These are phyloP conservation scores for Lipomyces yamadae DNA, from an alignment of 805 yeast species.

Conservation along the genomic window DNA sequence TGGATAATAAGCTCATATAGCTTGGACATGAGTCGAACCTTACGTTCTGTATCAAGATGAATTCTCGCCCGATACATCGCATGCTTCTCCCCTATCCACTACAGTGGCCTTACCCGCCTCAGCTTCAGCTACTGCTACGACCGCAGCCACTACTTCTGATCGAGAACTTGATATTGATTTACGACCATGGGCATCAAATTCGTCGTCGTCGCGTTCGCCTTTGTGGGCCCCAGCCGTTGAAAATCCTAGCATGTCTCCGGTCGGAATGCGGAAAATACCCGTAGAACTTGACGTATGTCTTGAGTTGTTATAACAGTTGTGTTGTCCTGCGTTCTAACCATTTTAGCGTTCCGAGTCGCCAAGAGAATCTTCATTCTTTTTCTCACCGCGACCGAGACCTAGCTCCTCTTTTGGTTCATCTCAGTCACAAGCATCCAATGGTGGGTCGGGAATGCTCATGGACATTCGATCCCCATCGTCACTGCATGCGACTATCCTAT, in stretches of 20 bases:
- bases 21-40: background rate
- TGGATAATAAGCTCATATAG: background rate
- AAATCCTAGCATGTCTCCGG: conserved; percentile 26
- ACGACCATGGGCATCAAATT: conserved; percentile 31
- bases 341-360: conserved; percentile 29
- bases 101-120: conserved; percentile 10
- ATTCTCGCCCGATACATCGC: conserved; percentile 22
- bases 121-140: conserved; percentile 10
- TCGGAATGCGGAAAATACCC: conserved; percentile 31
- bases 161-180: conserved; percentile 35
- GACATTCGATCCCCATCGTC: conserved; percentile 29
- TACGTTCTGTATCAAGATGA: conserved; percentile 15
- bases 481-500: conserved; percentile 6
- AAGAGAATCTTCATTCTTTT: conserved; percentile 26
- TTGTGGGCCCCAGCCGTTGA: conserved; percentile 27
- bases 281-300: conserved; percentile 28
- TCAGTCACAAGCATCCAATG: conserved; percentile 4
- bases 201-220: conserved; percentile 36
- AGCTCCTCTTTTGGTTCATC: conserved; percentile 31
- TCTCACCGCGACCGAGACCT: conserved; percentile 20
- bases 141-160: conserved; percentile 20
- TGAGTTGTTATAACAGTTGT: background rate
- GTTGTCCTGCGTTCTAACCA: background rate
- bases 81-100: conserved; percentile 22
- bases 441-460: conserved; percentile 15